These are phyloP conservation scores for Lactifluus pinguis DNA, from an alignment of 768 basidiomycete genomes.

Conservation along the genomic window DNA sequence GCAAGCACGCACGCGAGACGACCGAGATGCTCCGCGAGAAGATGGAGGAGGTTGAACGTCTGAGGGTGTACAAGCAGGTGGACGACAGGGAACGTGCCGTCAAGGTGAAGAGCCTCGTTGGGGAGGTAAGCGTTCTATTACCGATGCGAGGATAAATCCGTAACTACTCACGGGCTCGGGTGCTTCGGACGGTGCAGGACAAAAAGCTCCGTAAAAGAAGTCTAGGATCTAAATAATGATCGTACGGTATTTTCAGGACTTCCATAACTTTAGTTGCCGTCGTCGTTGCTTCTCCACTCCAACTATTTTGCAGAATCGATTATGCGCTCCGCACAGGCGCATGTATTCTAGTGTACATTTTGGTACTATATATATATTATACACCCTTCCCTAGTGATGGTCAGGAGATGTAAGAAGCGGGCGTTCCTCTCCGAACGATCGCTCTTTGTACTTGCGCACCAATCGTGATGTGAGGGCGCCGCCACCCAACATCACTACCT, in stretches of 20 bases:
- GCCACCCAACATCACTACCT: constrained; percentile 21
- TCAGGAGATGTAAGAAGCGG: constrained; percentile 20
- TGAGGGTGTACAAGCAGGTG: constrained; percentile 53
- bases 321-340: neutral
- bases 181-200: neutral
- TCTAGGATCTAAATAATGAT: neutral
- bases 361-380: neutral
- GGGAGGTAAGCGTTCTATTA: constrained; percentile 4
- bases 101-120: constrained; percentile 10
- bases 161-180: neutral
- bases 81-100: constrained; percentile 38
- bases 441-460: constrained; percentile 8
- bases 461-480: constrained; percentile 17
- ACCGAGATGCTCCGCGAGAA: constrained; percentile 61
- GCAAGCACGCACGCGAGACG: constrained; percentile 45
- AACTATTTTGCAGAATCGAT: neutral
- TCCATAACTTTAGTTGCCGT: neutral
- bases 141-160: too few species aligned
- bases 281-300: neutral
- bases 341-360: neutral
- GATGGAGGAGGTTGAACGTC: constrained; percentile 60
- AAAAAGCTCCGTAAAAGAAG: neutral
- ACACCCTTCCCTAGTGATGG: neutral
- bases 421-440: neutral
- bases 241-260: neutral